Conservation (phyloP, 2,329 filamentous ascomycete species). For the Chaetomium sp. region DNA sequence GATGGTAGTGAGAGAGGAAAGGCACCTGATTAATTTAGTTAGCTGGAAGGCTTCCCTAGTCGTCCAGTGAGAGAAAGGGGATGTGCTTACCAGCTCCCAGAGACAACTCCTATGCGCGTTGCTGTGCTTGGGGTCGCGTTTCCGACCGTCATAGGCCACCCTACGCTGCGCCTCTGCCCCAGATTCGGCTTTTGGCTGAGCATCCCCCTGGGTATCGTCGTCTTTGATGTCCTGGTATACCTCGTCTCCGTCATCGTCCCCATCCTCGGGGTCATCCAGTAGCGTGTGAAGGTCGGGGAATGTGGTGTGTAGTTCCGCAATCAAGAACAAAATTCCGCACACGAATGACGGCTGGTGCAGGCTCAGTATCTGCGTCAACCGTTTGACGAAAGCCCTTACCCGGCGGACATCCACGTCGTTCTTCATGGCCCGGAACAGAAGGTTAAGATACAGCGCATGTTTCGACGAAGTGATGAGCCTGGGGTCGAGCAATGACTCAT, state of each 20-base stretch:
- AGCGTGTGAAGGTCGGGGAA: constrained; percentile 78
- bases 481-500: constrained; percentile 89
- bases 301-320: constrained; percentile 69
- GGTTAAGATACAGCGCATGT: constrained; percentile 88
- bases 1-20: constrained; percentile 79
- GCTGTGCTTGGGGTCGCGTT: constrained; percentile 84
- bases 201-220: constrained; percentile 53
- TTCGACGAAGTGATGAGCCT: constrained; percentile 86
- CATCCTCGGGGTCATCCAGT: constrained; percentile 72
- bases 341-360: constrained; percentile 90
- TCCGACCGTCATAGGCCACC: constrained; percentile 70
- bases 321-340: constrained; percentile 84
- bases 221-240: constrained; percentile 47
- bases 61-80: constrained; percentile 11
- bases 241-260: constrained; percentile 65
- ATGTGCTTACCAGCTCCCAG: constrained; percentile 70
- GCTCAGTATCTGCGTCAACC: constrained; percentile 78
- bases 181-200: constrained; percentile 27
- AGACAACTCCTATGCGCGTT: constrained; percentile 90
- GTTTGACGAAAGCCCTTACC: constrained; percentile 93
- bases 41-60: not conserved
- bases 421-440: constrained; percentile 83
- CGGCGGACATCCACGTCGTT: constrained; percentile 83
- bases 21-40: constrained; percentile 42
- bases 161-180: constrained; percentile 16